Conservation (phyloP, 139 green algal genomes). For the Micractinium conductrix region DNA sequence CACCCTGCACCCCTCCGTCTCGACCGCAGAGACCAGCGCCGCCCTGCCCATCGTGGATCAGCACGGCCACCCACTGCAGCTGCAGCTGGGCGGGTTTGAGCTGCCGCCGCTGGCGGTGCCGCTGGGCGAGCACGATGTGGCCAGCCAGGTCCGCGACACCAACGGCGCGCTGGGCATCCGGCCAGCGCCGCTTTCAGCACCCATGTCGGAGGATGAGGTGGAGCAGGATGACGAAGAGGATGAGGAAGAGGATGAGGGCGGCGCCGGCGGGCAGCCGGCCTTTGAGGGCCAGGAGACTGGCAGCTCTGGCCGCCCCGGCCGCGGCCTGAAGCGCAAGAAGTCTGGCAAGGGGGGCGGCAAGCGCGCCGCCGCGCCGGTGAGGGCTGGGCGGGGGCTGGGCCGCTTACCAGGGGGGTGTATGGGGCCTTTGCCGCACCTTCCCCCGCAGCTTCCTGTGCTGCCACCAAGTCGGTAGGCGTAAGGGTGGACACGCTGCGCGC, state of each 20-base stretch:
- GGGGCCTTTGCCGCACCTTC: neutral
- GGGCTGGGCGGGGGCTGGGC: neutral
- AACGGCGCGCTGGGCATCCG: neutral
- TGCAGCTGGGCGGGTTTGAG: slow-evolving; percentile 11
- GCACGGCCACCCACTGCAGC: neutral
- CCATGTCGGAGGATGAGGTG: slow-evolving; percentile 37
- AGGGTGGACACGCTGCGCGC: neutral
- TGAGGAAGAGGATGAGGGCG: slow-evolving; percentile 22
- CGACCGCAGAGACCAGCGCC: slow-evolving; percentile 17
- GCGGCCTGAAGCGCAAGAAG: slow-evolving; percentile 25
- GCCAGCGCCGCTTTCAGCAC: neutral
- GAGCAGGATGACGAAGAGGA: slow-evolving; percentile 48
- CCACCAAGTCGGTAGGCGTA: too few relatives aligned
- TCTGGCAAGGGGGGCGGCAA: slow-evolving; percentile 16
- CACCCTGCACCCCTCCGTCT: neutral
- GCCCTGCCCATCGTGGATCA: slow-evolving; percentile 25
- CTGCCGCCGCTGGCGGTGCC: neutral
- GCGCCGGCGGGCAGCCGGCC: neutral
- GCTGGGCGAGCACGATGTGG: slow-evolving; percentile 23
- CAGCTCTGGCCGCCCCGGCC: slow-evolving; percentile 35
- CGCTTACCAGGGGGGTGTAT: neutral
- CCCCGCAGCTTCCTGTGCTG: neutral
- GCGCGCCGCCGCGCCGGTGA: slow-evolving; percentile 12
- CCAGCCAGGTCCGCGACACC: slow-evolving; percentile 30
- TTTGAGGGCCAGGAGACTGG: slow-evolving; percentile 35